Base-by-base conservation (phyloP, 2,329 filamentous ascomycete genomes). In the Meredithiella fracta region DNA sequence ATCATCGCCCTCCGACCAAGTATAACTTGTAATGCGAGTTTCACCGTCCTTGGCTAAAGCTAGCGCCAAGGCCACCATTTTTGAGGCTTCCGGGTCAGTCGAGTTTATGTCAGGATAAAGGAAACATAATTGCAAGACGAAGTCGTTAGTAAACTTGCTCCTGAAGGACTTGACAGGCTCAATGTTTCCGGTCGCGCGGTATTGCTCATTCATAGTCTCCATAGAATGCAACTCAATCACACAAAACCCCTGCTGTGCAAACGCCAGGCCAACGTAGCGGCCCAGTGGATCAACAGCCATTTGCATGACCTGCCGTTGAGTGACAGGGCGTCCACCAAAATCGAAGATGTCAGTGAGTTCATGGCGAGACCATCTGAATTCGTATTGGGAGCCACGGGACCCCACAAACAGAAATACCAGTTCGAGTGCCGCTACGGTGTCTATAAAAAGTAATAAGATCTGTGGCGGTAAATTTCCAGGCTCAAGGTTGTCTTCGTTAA, bases 91-190 rank as follows among this genome's bases (percentile, higher is more conserved):
- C 54, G 79, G 75, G 0, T 76, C 68, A 14, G 8, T 37, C 9
- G 34, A 34, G 23, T 38, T 37, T 9, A 14, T 9, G 8, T 75
- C 74, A 6, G 89, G 86, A 58, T 85, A 80, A 2, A 98, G 73
- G 61, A 97, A 98, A 22, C 89, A 85, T 73, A 96, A 82, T 62
- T 87, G 85, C 62, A 91, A 74, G 56, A 97, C 86, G n/a, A 82
- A 73, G 1, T 86, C 89, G 6, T 81, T 76, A 6, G 88, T 71
- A 8, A 67, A 61, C 8, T 74, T 71, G 17, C 71, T 63, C 17
- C 68, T 64, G 40, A 62, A 66, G 0, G 65, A 67, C 59, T 73
- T 73, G 57, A 94, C 75, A 1, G 84, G 85, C 8, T 72, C 67
- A 58, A 86, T 66, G 60, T 69, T 63, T n/a, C 70, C 67, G 31